phyloP scores from a whole-genome alignment of 2,329 filamentous ascomycete species.

The Trichoderma arundinaceum region DNA sequence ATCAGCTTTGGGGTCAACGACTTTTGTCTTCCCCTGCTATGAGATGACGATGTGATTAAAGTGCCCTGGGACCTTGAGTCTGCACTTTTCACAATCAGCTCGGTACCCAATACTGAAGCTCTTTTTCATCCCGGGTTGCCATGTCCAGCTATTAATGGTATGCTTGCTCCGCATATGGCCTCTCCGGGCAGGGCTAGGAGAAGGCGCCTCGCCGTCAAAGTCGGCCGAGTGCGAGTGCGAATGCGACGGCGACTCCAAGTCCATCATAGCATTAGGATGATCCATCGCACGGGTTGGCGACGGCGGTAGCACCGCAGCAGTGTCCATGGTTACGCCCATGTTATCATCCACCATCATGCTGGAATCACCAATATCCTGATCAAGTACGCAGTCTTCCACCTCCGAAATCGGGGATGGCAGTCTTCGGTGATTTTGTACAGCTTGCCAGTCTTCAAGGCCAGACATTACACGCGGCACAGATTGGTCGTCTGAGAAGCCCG shows the following conservation, averaged over 20 bases:
- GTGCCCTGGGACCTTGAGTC: slow-evolving; percentile 74
- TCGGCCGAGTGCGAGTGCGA: slow-evolving; percentile 36
- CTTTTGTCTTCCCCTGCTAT: slow-evolving; percentile 47
- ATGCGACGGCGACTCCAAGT: slow-evolving; percentile 41
- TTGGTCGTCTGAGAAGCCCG: slow-evolving; percentile 49
- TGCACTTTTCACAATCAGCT: slow-evolving; percentile 79
- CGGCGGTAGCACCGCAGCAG: slow-evolving; percentile 34
- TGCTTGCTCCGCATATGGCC: slow-evolving; percentile 65
- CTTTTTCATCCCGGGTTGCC: slow-evolving; percentile 68
- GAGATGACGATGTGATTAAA: slow-evolving; percentile 79
- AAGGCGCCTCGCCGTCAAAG: slow-evolving; percentile 46
- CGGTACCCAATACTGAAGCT: slow-evolving; percentile 80
- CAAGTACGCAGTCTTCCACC: slow-evolving; percentile 55
- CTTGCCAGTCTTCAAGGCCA: slow-evolving; percentile 55
- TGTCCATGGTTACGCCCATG: slow-evolving; percentile 40
- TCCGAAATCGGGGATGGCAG: slow-evolving; percentile 67
- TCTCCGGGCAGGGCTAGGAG: slow-evolving; percentile 57
- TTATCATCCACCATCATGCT: slow-evolving; percentile 45
- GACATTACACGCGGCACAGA: slow-evolving; percentile 57
- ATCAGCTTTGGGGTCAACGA: slow-evolving; percentile 38
- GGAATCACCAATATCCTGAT: slow-evolving; percentile 42
- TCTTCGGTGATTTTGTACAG: slow-evolving; percentile 59
- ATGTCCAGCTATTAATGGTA: slow-evolving; percentile 65
- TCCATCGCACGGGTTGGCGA: slow-evolving; percentile 47
- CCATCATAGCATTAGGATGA: slow-evolving; percentile 49